Base-by-base conservation (phyloP, 805 yeast species). In the Saturnispora saitoi region DNA sequence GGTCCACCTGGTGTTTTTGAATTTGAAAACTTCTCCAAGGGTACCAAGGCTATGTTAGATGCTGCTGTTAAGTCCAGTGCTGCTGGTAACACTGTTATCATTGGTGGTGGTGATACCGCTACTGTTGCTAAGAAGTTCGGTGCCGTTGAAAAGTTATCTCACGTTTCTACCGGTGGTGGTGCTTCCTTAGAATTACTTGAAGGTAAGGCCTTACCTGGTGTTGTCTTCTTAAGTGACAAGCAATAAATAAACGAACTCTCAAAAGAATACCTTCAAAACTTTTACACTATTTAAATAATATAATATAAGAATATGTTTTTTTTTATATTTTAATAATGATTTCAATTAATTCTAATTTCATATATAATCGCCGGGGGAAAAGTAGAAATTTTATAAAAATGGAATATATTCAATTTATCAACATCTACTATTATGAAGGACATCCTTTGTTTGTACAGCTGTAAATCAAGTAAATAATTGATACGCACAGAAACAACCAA, bases 1-100 rank as follows among this genome's bases (percentile, higher is more conserved):
- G 99, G 99, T 70, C 99, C 99, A 57, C 97, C 99, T 72, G 99
- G 99, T 79, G 99, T 93, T 62, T 93, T 93, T 70, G 99, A 93
- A 77, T 93, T 93, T 66, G 96, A 87, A 60, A 78, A 77, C 64
- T 93, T 93, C 68, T 84, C 96, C 60, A 71, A 71, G 52, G 98
- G 98, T 73, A 91, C 98, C 67, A 86, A 90, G 75, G 70, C 88
- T 52, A 72, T 91, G 72, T 81, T 91, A 63, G 95, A 82, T 55
- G 95, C 93, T 61, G 83, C 83, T 65, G 95, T 90, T 59, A 75
- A 79, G 67, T 83, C 95, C 56, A 87, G 89, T 63, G 81, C 78
- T 69, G 78, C 80, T 52, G 97, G 97, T 67, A 81, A 81, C 78
- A 86, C 96, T 56, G 96, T 91, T 56, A 95, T 91, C 73, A 86